Evolutionary conservation across 192 early-diverging fungal species (phyloP).

Genomic region (Coemansia sp.): DNA sequence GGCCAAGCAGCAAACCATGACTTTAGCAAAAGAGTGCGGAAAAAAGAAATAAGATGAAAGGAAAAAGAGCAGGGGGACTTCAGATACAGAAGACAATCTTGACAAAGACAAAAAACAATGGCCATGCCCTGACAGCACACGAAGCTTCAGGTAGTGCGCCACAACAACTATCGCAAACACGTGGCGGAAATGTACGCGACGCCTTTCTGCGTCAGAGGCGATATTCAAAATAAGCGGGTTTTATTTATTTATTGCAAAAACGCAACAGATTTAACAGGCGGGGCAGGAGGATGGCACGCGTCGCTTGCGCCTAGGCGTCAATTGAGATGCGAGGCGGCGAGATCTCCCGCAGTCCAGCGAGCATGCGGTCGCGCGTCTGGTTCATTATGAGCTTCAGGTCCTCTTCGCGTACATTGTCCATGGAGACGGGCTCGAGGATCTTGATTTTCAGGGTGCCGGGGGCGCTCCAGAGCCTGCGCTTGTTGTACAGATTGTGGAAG

Average conservation of each 20-base stretch:
- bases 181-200: too few relatives aligned
- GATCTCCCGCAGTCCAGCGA: conserved; percentile 37
- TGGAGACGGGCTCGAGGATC: conserved; percentile 46
- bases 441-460: conserved; percentile 44
- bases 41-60: background rate
- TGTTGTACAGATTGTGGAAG: conserved; percentile 55
- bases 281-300: too few relatives aligned
- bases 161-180: too few relatives aligned
- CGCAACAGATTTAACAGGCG: too few relatives aligned
- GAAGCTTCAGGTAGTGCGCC: too few relatives aligned
- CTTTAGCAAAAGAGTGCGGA: background rate
- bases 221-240: too few relatives aligned
- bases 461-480: conserved; percentile 41
- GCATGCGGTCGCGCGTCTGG: conserved; percentile 51
- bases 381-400: conserved; percentile 43
- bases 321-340: conserved; percentile 33
- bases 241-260: too few relatives aligned
- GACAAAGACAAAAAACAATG: too few relatives aligned
- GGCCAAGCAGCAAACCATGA: background rate
- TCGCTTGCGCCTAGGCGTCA: too few relatives aligned
- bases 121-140: too few relatives aligned
- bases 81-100: background rate
- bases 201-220: too few relatives aligned
- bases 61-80: background rate
- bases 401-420: conserved; percentile 45